These are phyloP conservation scores for Neofusicoccum sp. DNA, from an alignment of 2,329 filamentous ascomycete species.

Conservation along the genomic window DNA sequence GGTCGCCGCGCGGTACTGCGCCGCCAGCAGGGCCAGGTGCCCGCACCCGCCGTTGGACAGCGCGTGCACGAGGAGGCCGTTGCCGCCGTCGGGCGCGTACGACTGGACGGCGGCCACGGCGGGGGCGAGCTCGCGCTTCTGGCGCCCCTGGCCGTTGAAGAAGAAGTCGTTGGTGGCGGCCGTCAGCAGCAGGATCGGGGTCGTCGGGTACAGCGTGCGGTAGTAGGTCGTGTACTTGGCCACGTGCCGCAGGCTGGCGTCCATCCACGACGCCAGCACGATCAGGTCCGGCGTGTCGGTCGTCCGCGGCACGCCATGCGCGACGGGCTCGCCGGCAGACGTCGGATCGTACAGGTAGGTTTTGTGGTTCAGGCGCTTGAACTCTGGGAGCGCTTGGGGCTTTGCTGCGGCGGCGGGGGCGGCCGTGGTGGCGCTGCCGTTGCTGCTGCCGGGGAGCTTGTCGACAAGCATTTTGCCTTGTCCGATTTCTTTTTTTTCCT, in stretches of 20 bases:
- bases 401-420: not conserved
- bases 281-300: slow-evolving; percentile 27
- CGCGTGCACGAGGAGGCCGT: slow-evolving; percentile 32
- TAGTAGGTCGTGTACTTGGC: slow-evolving; percentile 37
- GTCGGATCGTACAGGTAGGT: slow-evolving; percentile 32
- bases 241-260: slow-evolving; percentile 35
- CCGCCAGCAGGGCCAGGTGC: slow-evolving; percentile 33
- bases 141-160: slow-evolving; percentile 24
- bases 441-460: not conserved
- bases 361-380: slow-evolving; percentile 34
- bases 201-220: slow-evolving; percentile 30
- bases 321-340: slow-evolving; percentile 12
- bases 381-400: slow-evolving; percentile 26
- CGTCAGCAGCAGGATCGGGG: slow-evolving; percentile 32
- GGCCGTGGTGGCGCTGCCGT: not conserved
- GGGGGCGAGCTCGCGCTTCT: slow-evolving; percentile 25
- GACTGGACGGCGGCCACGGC: slow-evolving; percentile 29
- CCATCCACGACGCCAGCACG: slow-evolving; percentile 36
- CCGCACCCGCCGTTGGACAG: slow-evolving; percentile 38
- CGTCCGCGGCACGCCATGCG: not conserved
- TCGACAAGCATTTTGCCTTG: too few species aligned
- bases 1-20: slow-evolving; percentile 28
- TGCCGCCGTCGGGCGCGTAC: slow-evolving; percentile 22
- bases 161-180: slow-evolving; percentile 32
- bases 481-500: too few species aligned